phyloP scores from a whole-genome alignment of 257 asterid species.

The Capsicum chinense region DNA sequence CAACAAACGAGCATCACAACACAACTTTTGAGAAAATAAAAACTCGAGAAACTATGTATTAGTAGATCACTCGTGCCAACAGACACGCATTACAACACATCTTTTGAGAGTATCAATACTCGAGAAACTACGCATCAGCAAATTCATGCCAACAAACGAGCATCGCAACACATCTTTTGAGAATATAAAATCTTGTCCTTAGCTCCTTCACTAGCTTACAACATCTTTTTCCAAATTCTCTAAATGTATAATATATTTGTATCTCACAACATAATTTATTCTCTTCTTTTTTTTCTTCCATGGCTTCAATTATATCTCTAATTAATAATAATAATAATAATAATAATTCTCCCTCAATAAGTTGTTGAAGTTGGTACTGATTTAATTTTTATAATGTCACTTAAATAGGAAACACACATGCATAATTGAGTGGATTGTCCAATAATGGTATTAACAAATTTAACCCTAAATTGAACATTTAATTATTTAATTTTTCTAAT shows the following conservation, averaged over 20 bases:
- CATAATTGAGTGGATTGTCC: neutral
- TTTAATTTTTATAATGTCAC: neutral
- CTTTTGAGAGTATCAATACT: no score
- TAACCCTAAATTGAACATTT: conserved; percentile 3
- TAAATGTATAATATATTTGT: neutral
- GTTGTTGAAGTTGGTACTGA: neutral
- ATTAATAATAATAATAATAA: no score
- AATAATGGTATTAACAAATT: neutral
- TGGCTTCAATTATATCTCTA: neutral
- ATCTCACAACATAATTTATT: neutral
- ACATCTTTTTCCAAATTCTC: conserved; percentile 34
- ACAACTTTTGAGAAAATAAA: conserved; percentile 38
- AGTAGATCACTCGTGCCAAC: no score
- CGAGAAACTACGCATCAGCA: neutral
- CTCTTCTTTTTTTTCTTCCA: conserved; percentile 15
- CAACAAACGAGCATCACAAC: conserved; percentile 33
- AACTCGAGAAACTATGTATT: neutral
- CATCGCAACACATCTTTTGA: conserved; percentile 37
- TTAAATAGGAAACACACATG: conserved; percentile 16
- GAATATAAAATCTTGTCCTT: conserved; percentile 37
- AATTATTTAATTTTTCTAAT: neutral
- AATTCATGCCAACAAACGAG: conserved; percentile 38
- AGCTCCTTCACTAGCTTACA: conserved; percentile 38
- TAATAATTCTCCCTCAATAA: neutral
- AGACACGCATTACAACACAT: no score